A percentile compares a stretch with the other conserved stretches of the same genome.
Evolutionary conservation across 2,329 filamentous ascomycete species (phyloP).

Genomic region (Pseudonectria buxi): DNA sequence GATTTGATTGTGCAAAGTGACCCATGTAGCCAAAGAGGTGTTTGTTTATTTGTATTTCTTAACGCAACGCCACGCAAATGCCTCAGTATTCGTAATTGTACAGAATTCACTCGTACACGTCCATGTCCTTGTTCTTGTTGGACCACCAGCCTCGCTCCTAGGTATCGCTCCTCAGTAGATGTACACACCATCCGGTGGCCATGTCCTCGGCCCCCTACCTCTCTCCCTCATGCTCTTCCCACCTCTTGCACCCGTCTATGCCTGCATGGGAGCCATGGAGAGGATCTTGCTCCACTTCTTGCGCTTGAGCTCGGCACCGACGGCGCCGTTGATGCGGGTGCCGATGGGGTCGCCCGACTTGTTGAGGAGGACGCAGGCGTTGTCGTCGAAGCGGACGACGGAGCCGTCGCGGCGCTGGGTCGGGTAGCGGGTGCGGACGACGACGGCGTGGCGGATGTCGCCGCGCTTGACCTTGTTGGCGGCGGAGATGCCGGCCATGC

Average conservation of each 20-base stretch:
- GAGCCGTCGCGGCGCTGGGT: constrained; percentile 82
- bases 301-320: constrained; percentile 80
- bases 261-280: constrained; percentile 75
- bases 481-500: constrained; percentile 63
- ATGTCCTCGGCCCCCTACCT: constrained; percentile 14
- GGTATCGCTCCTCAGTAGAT: no score
- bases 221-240: constrained; percentile 3
- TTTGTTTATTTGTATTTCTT: constrained; percentile 19
- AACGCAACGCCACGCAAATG: constrained; percentile 34
- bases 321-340: constrained; percentile 83
- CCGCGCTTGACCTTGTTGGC: constrained; percentile 92
- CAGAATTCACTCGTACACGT: constrained; percentile 23
- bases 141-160: not conserved
- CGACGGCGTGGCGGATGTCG: constrained; percentile 91
- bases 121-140: constrained; percentile 2
- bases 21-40: constrained; percentile 16
- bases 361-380: constrained; percentile 94
- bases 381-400: constrained; percentile 91
- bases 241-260: constrained; percentile 25
- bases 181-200: no score
- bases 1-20: constrained; percentile 1
- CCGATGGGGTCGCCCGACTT: constrained; percentile 95
- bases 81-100: constrained; percentile 27
- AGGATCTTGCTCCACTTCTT: constrained; percentile 99
- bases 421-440: constrained; percentile 87